Base-by-base conservation (phyloP, 148 eudicot genomes). In the Beta vulgaris region DNA sequence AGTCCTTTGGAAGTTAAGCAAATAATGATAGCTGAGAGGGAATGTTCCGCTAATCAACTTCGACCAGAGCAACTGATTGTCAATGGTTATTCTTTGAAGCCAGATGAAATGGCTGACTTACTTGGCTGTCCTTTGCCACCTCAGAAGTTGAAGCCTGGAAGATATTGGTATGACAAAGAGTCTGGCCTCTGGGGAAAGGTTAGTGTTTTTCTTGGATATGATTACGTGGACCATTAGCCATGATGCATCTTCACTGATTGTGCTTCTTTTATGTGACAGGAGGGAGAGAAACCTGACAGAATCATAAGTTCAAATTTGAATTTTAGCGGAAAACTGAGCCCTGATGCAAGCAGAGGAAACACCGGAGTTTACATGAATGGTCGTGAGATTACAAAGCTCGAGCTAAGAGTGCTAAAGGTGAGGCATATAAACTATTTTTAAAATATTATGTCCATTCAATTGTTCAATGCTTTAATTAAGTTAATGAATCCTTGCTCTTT, bases 171-270 rank as follows among this genome's bases (percentile, higher is more conserved):
- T 81, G 98, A 94, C 82, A 94, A 91, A 83, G 97, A 94, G 79
- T 92, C 96, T 66, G 98, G 98, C 63, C 84, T 85, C 69, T 94
- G 97, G 96, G 98, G 98, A 81, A 92, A 92, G 93, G 98, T 94
- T 67, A 76, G 72, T 74, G 57, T 59, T 21, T 69, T 36, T 49
- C 32, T 64, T 62, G 39, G 35, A 23, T 49, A 25, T 62, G 60
- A 29, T 21, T 39, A 31, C 64, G 61, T 28, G 28, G 66, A 40
- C 15, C 65, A 18, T 66, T n/a, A 59, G 64, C 51, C n/a, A 44
- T 74, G 8, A 16, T 39, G 46, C 43, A 6, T 14, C 21, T 71
- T 71, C 40, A 53, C 60, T 69, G 65, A 79, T 34, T 11, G 11
- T 67, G 14, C 46, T 75, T 54, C 55, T 80, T 79, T 79, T 25